Conservation (phyloP, 2,329 filamentous ascomycete genomes). For the Pestalotiopsis sp. region DNA sequence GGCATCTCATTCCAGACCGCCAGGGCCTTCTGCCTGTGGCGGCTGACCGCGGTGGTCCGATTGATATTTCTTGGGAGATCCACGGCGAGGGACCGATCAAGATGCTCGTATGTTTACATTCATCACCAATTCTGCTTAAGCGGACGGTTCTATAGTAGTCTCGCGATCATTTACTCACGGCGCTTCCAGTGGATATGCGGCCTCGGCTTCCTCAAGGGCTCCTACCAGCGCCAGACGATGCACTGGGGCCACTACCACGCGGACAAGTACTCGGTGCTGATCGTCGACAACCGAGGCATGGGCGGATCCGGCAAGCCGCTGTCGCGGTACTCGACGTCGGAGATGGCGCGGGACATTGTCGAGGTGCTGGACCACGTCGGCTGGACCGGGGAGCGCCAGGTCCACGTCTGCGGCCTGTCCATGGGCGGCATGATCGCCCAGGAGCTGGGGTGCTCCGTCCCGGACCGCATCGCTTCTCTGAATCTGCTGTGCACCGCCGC, state of each 20-base stretch:
- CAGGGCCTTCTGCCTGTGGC: conserved; percentile 67
- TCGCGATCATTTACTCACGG: background rate
- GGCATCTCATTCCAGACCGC: conserved; percentile 68
- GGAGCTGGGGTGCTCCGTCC: conserved; percentile 66
- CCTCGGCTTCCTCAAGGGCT: conserved; percentile 67
- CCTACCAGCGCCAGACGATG: conserved; percentile 83
- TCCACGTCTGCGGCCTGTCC: conserved; percentile 76
- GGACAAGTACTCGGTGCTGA: conserved; percentile 71
- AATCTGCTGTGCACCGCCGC: conserved; percentile 66
- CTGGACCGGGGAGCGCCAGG: conserved; percentile 59
- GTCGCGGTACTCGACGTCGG: conserved; percentile 77
- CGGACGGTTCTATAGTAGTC: background rate
- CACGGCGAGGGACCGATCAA: conserved; percentile 76
- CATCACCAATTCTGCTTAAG: background rate
- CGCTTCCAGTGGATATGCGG: conserved; percentile 75
- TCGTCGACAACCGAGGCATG: conserved; percentile 86
- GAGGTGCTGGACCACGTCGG: conserved; percentile 68
- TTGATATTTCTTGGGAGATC: conserved; percentile 78
- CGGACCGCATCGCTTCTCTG: conserved; percentile 57
- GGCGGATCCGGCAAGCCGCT: conserved; percentile 79
- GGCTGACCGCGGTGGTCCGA: conserved; percentile 71
- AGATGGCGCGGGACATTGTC: conserved; percentile 80
- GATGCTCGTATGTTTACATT: conserved; percentile 64
- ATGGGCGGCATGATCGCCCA: conserved; percentile 94
- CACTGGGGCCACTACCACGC: conserved; percentile 76